phyloP scores from a whole-genome alignment of 1,284 basidiomycete species.

The Naganishia sp. region DNA sequence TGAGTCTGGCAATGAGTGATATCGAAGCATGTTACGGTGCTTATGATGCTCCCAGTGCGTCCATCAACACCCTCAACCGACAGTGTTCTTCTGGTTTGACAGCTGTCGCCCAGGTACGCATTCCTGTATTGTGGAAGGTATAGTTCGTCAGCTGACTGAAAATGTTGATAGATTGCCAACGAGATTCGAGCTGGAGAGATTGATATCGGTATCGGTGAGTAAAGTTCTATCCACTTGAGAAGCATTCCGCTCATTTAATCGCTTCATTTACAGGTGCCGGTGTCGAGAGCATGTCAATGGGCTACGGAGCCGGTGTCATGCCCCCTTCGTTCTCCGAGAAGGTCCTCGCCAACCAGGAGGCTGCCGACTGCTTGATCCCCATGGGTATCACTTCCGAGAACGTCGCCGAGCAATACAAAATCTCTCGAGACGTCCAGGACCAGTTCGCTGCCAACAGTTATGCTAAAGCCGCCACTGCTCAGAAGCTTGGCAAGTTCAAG shows the following conservation, averaged over 20 bases:
- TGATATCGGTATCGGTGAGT: conserved; percentile 84
- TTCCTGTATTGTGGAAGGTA: background rate
- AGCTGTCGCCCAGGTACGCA: conserved; percentile 19
- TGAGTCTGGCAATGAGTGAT: conserved; percentile 13
- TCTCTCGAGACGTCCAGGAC: conserved; percentile 83
- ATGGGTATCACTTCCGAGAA: conserved; percentile 99
- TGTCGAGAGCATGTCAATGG: conserved; percentile 92
- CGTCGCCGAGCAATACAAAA: conserved; percentile 77
- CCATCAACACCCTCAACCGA: conserved; percentile 81
- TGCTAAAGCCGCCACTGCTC: conserved; percentile 80
- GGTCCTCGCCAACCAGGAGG: conserved; percentile 74
- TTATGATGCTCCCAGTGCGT: conserved; percentile 43
- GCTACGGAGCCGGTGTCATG: conserved; percentile 71
- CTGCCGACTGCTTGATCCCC: conserved; percentile 89
- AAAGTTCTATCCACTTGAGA: background rate
- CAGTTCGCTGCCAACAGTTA: conserved; percentile 77
- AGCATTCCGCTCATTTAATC: conserved; percentile 27
- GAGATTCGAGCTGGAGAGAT: conserved; percentile 81
- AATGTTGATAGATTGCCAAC: conserved; percentile 70
- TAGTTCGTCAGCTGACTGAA: background rate
- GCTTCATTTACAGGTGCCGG: conserved; percentile 68
- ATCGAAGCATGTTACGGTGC: background rate
- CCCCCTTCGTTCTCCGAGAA: conserved; percentile 76
- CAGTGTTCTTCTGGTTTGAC: conserved; percentile 82
- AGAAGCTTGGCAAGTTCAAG: conserved; percentile 86